phyloP scores from a whole-genome alignment of 805 yeast species.

The Saccharomyces mikatae region DNA sequence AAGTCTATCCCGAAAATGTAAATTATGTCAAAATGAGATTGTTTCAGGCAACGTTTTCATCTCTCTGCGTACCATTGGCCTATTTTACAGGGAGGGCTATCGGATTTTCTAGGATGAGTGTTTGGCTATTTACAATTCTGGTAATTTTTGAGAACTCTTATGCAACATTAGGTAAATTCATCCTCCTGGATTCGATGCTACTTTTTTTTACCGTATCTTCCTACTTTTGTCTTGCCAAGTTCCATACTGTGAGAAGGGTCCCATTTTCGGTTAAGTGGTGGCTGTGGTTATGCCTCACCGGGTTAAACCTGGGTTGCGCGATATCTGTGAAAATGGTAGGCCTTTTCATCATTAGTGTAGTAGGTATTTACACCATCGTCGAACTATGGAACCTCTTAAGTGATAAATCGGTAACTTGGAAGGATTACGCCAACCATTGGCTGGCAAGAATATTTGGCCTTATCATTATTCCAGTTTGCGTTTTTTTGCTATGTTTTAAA shows the following conservation, averaged over 20 bases:
- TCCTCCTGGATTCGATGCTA: conserved; percentile 68
- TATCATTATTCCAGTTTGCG: conserved; percentile 53
- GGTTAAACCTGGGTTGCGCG: conserved; percentile 80
- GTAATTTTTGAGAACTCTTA: conserved; percentile 62
- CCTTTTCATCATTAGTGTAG: conserved; percentile 73
- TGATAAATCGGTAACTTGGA: conserved; percentile 45
- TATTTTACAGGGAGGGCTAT: conserved; percentile 60
- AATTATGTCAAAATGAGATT: conserved; percentile 61
- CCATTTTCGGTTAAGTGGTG: conserved; percentile 82
- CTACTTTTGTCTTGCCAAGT: conserved; percentile 47
- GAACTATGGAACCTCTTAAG: conserved; percentile 84
- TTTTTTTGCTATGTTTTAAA: conserved; percentile 62
- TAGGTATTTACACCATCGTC: conserved; percentile 81
- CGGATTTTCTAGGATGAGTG: conserved; percentile 42
- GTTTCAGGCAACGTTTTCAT: conserved; percentile 62
- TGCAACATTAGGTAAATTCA: conserved; percentile 65
- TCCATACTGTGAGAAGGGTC: conserved; percentile 40
- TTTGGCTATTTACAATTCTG: conserved; percentile 54
- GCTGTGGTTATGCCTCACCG: conserved; percentile 83
- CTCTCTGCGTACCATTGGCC: conserved; percentile 60
- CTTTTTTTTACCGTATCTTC: conserved; percentile 70
- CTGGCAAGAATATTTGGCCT: conserved; percentile 52
- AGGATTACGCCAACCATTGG: conserved; percentile 54
- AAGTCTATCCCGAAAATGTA: conserved; percentile 49
- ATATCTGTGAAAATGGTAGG: conserved; percentile 97